phyloP scores from a whole-genome alignment of 768 basidiomycete genomes.

The Pisolithus microcarpus region DNA sequence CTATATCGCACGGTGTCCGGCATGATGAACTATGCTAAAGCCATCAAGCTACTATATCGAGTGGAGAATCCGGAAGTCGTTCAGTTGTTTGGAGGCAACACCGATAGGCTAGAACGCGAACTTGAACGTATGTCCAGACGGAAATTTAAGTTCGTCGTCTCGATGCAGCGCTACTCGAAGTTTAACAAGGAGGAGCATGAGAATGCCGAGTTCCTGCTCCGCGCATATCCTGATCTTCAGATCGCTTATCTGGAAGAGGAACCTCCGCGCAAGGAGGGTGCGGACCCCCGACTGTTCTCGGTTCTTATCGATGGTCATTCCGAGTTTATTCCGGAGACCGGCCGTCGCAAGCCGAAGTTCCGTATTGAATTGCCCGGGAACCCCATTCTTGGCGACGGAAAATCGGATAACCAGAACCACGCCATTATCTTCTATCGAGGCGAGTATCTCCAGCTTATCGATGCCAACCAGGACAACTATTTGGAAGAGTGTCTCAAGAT shows the following conservation, averaged over 20 bases:
- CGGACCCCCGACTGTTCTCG: conserved; percentile 92
- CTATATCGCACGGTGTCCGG: conserved; percentile 98
- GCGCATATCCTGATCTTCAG: conserved; percentile 97
- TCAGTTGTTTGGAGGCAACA: conserved; percentile 94
- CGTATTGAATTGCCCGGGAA: conserved; percentile 97
- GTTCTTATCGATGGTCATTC: conserved; percentile 97
- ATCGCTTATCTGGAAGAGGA: conserved; percentile 99
- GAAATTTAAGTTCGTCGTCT: conserved; percentile 99
- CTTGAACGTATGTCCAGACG: conserved; percentile 95
- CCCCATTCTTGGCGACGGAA: conserved; percentile 97
- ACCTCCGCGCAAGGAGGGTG: conserved; percentile 86
- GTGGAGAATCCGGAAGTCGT: conserved; percentile 99
- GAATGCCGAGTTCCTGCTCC: conserved; percentile 95
- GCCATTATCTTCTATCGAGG: conserved; percentile 99
- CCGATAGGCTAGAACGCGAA: conserved; percentile 92
- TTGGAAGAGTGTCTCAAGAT: conserved; percentile 99
- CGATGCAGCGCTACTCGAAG: conserved; percentile 99
- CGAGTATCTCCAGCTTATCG: conserved; percentile 98
- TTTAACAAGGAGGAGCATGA: conserved; percentile 99
- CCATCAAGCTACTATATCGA: conserved; percentile 98
- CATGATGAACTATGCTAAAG: conserved; percentile 99
- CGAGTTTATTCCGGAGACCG: conserved; percentile 86
- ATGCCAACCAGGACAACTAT: conserved; percentile 99
- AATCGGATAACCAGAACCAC: conserved; percentile 99
- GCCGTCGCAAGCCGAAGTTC: conserved; percentile 91